Evolutionary conservation across 768 basidiomycete species (phyloP), one percentile per base, ranked within the genome.

Genomic region (Holtermannia corniformis): DNA sequence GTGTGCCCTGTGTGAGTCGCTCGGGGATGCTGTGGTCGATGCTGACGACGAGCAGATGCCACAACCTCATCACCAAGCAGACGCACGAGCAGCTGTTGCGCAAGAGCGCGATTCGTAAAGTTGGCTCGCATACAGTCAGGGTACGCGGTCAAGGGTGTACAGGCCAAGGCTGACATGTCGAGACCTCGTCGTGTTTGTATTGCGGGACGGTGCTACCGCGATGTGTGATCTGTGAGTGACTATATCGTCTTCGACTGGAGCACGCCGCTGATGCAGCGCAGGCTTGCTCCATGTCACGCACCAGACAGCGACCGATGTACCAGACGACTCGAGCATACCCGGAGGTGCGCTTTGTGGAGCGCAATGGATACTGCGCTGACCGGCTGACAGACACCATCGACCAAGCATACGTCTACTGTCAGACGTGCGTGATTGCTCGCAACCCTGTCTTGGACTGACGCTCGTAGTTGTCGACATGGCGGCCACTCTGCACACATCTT

Each of bases 401-500:
- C 19, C 52, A 52, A 19, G 66, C 66, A 5, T 65, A 68, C 41
- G 60, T 68, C 13, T 63, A 54, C 21, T 68, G 67, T 52, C 57
- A 62, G 49, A 64, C 64, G 32, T 37, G 32, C 7, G 32, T 37
- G 10, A 37, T 7, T n/a, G n/a, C n/a, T n/a, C n/a, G n/a, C n/a
- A n/a, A n/a, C n/a, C n/a, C n/a, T n/a, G n/a, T n/a, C n/a, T n/a
- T n/a, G n/a, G n/a, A n/a, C n/a, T n/a, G n/a, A n/a, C n/a, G n/a
- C n/a, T 7, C 7, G 16, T 16, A 37, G 32, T 2, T 68, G 67
- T 52, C 56, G 67, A 48, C 67, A 68, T 55, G 65, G 63, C 19
- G 65, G 67, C 21, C 71, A 72, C 49, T 64, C 69, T 3, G 56
- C 49, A 40, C 71, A 72, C 49, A 64, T 72, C 22, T 46, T 72